Evolutionary conservation across 805 yeast genomes (phyloP), one percentile per base, ranked within the genome.

Genomic region (Nematodospora valgi): DNA sequence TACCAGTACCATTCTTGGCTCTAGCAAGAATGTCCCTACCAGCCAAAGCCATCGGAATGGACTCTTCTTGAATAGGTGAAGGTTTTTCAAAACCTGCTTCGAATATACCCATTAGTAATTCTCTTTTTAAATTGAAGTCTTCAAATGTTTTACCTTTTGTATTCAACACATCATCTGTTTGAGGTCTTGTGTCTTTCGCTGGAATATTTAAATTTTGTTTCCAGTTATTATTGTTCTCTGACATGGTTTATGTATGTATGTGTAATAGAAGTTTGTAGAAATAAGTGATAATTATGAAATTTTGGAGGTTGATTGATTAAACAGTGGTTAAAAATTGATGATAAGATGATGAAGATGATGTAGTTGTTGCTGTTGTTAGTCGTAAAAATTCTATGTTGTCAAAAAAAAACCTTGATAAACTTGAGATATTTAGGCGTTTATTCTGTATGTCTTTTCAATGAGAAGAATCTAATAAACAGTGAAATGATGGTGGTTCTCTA

Each of bases 41-140:
- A 37, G 93, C 82, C 29, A 93, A 72, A 0, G 97, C 96, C 53
- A 87, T 86, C 2, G 98, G 98, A 39, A 93, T 93, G 6, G 95
- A 78, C 59, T 89, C 98, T 64, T 91, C 97, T 64, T 93, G 98
- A 56, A 93, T 88, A 13, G 98, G 98, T 20, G 96, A 86, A 5
- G 98, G 98, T 55, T 85, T 87, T 60, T 93, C 98, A 56, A 93
- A 93, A 32, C 98, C 98, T 1, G 98, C 98, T 63, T 93, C 98
- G 59, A 89, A 93, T 46, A 93, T 91, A 23, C 98, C 98, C 98
- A 93, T 93, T 56, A 93, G 69, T 41, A 93, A 72, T 56, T 93
- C 96, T 63, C 98, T 80, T 60, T 87, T 88, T 50, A 93, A 76
- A 53, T 80, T 81, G 64, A 89, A 87, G 56, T 88, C 95, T 63